Base-by-base conservation (phyloP, 768 basidiomycete genomes). In the Lyophyllum atratum region DNA sequence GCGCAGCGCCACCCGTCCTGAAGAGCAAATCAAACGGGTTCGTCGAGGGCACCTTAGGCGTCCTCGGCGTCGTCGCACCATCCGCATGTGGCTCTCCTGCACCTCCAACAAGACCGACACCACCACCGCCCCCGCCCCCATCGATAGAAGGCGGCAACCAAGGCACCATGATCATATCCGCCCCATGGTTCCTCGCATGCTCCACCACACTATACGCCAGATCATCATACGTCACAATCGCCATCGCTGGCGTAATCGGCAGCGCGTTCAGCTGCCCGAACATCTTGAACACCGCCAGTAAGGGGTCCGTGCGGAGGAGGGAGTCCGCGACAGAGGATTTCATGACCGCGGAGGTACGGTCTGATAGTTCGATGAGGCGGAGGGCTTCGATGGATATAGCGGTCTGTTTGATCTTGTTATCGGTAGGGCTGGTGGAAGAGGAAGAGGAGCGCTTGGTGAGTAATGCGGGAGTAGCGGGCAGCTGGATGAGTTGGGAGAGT, bases 291-390 rank as follows among this genome's bases (percentile, higher is more conserved):
- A 92, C 85, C 21, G 80, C 80, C 0, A 92, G 79, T 4, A 93
- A 68, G 0, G 92, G 87, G 60, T 94, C 92, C 2, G 84, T 85
- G 54, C 80, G 84, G 19, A 92, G 74, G 34, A 94, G 74, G 1
- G 85, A 79, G 44, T 93, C 88, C 0, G 85, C 81, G 2, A 71
- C 80, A 9, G 89, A 86, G 3, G 92, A 93, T 66, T 87, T 90
- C 84, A 98, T 89, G 51, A 96, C 86, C 1, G 90, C 88, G 1
- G 92, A 94, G 3, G 88, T 88, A 60, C 96, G 92, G 50, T 96
- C 92, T 49, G 92, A 84, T 68, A 83, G 63, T 70, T 97, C 95
- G 59, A 98, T 89, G 15, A 98, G 80, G 6, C 95, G 87, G 7
- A 98, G 78, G 0, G 93, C 94, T 49, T 90, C 85, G 5, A 89